phyloP scores from a whole-genome alignment of 192 early-diverging fungal genomes.

The Coemansia sp. region DNA sequence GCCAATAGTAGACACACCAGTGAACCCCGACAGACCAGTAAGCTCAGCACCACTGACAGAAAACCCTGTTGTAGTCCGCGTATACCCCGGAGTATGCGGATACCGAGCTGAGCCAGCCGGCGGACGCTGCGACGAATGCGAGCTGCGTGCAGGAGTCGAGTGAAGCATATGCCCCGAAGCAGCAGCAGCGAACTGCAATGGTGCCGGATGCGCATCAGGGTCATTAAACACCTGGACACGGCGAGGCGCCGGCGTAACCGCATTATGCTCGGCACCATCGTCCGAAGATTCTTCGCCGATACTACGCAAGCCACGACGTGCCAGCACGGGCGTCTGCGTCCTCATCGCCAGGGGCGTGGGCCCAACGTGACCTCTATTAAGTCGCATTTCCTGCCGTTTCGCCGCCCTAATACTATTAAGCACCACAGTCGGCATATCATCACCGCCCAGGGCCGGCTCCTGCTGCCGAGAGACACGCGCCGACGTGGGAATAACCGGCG shows the following conservation, averaged over 20 bases:
- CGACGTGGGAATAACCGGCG: slow-evolving; percentile 32
- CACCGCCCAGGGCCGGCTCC: slow-evolving; percentile 6
- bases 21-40: slow-evolving; percentile 34
- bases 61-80: slow-evolving; percentile 23
- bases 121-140: too few species aligned
- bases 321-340: slow-evolving; percentile 6
- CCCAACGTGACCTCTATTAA: background rate
- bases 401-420: slow-evolving; percentile 37
- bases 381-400: slow-evolving; percentile 22
- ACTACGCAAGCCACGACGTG: background rate
- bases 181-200: background rate
- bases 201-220: background rate
- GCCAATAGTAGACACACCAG: slow-evolving; percentile 44
- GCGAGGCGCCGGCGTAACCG: background rate
- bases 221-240: slow-evolving; percentile 27
- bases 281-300: slow-evolving; percentile 21
- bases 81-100: slow-evolving; percentile 33
- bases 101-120: background rate
- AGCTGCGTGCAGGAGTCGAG: slow-evolving; percentile 18
- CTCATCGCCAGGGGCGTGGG: slow-evolving; percentile 41
- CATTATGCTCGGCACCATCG: background rate
- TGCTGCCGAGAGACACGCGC: slow-evolving; percentile 15
- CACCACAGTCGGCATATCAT: slow-evolving; percentile 42
- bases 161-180: background rate
- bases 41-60: slow-evolving; percentile 41